Conservation (phyloP, 306 rosid species). For the Leucaena leucocephala region DNA sequence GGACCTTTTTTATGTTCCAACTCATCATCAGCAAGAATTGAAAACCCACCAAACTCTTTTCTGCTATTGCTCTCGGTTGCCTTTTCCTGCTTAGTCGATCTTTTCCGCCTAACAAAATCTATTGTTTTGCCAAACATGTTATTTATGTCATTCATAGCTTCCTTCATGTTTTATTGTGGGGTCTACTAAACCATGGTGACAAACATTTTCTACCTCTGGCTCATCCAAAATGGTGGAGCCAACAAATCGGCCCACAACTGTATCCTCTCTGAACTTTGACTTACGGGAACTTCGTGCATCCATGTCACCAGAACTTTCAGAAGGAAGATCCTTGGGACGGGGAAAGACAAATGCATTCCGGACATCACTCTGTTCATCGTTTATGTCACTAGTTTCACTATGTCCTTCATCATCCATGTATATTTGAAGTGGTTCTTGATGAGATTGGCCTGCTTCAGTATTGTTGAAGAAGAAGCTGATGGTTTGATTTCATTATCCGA, state of each 20-base stretch:
- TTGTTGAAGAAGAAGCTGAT: conserved; percentile 36
- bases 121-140: conserved; percentile 97
- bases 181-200: conserved; percentile 96
- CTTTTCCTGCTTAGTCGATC: conserved; percentile 62
- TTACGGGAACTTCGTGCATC: conserved; percentile 44
- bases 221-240: conserved; percentile 84
- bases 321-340: conserved; percentile 57
- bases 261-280: conserved; percentile 84
- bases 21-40: conserved; percentile 85
- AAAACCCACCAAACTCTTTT: conserved; percentile 62
- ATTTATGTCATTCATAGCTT: conserved; percentile 95
- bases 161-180: conserved; percentile 94
- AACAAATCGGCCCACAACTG: conserved; percentile 84
- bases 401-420: conserved; percentile 66
- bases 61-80: conserved; percentile 42
- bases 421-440: conserved; percentile 62
- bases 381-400: conserved; percentile 40
- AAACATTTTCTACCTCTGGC: conserved; percentile 86
- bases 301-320: conserved; percentile 52
- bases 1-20: conserved; percentile 44
- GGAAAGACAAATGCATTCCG: conserved; percentile 59
- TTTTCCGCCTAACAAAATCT: conserved; percentile 70
- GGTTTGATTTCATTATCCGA: conserved; percentile 46
- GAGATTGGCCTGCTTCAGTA: conserved; percentile 46
- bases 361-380: conserved; percentile 40